Conservation (phyloP, 805 yeast genomes). For the Candida endomychidarum region DNA sequence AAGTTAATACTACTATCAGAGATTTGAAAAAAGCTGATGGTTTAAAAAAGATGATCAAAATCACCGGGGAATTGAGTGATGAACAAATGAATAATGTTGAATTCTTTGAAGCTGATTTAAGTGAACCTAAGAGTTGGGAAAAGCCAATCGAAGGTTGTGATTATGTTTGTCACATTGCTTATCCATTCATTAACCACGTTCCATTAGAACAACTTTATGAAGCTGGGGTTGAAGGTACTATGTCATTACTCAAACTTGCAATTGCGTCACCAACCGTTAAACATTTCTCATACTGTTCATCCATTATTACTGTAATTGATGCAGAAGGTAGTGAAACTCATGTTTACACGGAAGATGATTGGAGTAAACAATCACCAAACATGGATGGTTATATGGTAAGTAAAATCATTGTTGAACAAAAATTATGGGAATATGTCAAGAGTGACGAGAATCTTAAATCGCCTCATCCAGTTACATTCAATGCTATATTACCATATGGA, state of each 20-base stretch:
- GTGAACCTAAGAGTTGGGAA: conserved; percentile 13
- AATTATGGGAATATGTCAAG: conserved; percentile 11
- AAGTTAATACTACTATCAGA: conserved; percentile 16
- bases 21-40: conserved; percentile 4
- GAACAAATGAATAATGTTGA: not conserved
- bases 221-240: conserved; percentile 8
- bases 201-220: conserved; percentile 9
- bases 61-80: conserved; percentile 7
- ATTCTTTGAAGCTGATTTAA: conserved; percentile 13
- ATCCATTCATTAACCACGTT: conserved; percentile 11
- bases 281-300: conserved; percentile 10
- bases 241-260: conserved; percentile 8
- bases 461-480: conserved; percentile 2
- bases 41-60: conserved; percentile 7
- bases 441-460: conserved; percentile 10
- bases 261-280: conserved; percentile 6
- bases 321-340: not conserved
- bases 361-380: conserved; percentile 1
- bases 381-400: conserved; percentile 10
- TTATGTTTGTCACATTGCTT: conserved; percentile 13
- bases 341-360: conserved; percentile 4
- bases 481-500: conserved; percentile 8
- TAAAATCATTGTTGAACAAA: conserved; percentile 13
- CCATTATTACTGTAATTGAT: conserved; percentile 1
- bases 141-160: conserved; percentile 13